Conservation (phyloP, 2,329 filamentous ascomycete species). For the Xylariaceae sp. region DNA sequence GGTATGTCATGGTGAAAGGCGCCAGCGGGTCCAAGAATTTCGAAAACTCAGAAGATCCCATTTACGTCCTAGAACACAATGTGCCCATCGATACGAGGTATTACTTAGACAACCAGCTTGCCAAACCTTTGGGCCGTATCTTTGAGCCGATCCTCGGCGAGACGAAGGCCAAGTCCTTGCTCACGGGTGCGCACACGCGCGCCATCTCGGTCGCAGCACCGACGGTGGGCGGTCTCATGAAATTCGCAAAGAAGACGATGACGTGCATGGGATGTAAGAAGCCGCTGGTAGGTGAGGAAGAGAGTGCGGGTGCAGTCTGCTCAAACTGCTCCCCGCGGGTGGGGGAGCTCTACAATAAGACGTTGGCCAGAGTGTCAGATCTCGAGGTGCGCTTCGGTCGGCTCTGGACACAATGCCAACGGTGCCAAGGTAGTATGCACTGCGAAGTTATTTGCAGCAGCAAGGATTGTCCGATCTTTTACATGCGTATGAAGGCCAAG, state of each 20-base stretch:
- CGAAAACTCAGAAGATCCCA: slow-evolving; percentile 93
- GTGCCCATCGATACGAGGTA: slow-evolving; percentile 97
- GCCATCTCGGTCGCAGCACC: slow-evolving; percentile 89
- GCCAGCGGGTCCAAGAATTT: slow-evolving; percentile 88
- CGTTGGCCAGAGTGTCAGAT: slow-evolving; percentile 80
- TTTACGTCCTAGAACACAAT: slow-evolving; percentile 96
- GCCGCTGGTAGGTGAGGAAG: slow-evolving; percentile 72
- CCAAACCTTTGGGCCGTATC: slow-evolving; percentile 88
- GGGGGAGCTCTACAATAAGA: slow-evolving; percentile 90
- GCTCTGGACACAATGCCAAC: slow-evolving; percentile 96
- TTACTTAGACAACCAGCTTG: slow-evolving; percentile 96
- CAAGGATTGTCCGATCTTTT: slow-evolving; percentile 97
- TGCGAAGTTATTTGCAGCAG: slow-evolving; percentile 96
- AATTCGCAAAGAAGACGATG: slow-evolving; percentile 94
- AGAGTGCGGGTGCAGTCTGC: slow-evolving; percentile 82
- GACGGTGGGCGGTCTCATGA: slow-evolving; percentile 90
- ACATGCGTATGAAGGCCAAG: slow-evolving; percentile 99
- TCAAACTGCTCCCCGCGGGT: slow-evolving; percentile 76
- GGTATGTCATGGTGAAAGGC: slow-evolving; percentile 96
- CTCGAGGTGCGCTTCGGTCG: slow-evolving; percentile 88
- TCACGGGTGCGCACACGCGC: slow-evolving; percentile 93
- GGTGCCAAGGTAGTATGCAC: slow-evolving; percentile 96
- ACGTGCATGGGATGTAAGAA: slow-evolving; percentile 99
- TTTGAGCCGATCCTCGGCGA: slow-evolving; percentile 97
- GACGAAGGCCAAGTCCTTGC: slow-evolving; percentile 77